Base-by-base conservation (phyloP, 306 rosid species). In the Prunus salicina region DNA sequence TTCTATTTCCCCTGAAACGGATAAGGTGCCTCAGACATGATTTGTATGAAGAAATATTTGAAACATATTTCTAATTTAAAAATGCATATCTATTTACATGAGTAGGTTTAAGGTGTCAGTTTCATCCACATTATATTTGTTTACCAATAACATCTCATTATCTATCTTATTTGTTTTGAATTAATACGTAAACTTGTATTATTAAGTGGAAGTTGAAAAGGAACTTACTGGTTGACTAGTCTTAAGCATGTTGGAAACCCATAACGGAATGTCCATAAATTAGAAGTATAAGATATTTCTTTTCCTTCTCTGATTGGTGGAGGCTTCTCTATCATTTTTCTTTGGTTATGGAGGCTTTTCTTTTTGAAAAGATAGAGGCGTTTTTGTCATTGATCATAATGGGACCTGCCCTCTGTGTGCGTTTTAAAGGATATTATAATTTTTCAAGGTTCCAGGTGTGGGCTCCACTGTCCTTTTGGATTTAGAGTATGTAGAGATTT, bases 11-110 rank as follows among this genome's bases (percentile, higher is more conserved):
- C 72, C 84, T 78, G 56, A 62, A 74, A 63, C 14, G n/a, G 83
- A 85, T 69, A 81, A 87, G 88, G 88, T 87, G 66, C 53, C 65
- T 14, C 43, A 11, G 49, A 43, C 30, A 67, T 53, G 18, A 49
- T 72, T 18, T 67, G 58, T 49, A 34, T 65, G 72, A 32, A 14
- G 43, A 62, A 62, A 62, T 62, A 62, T 8, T 6, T 63, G 45
- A 63, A 30, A 63, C 12, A 32, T 12, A 24, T 28, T 16, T 63
- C 46, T 63, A 30, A 63, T 63, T 63, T 63, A 30, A 16, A 30
- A 63, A 63, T 63, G 67, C 67, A 15, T 28, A 14, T 63, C 20
- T 63, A 13, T 28, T 63, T 30, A 30, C n/a, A 63, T 65, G 18
- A n/a, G 15, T 19, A 18, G 19, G 70, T 38, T 38, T 49, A 18